Conservation (phyloP, 257 asterid genomes). For the Solanum sitiens region DNA sequence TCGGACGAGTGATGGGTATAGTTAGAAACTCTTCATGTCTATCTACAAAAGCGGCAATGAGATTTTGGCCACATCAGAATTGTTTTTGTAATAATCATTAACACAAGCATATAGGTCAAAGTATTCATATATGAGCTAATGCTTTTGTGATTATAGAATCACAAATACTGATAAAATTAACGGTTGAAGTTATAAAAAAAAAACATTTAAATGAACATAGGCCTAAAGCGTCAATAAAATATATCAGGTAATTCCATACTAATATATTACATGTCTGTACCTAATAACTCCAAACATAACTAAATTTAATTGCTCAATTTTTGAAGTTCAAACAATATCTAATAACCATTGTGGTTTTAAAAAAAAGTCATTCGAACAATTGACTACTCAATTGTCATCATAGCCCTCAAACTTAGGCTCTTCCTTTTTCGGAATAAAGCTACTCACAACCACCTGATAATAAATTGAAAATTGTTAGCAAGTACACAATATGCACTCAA, state of each 20-base stretch:
- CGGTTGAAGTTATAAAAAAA: background rate
- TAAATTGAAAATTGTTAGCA: too few species aligned
- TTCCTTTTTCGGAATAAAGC: background rate
- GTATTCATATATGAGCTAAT: background rate
- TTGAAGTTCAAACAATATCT: background rate
- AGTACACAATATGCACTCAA: background rate
- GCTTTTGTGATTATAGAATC: background rate
- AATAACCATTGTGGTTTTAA: background rate
- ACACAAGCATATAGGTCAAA: background rate
- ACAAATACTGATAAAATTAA: too few species aligned
- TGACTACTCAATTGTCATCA: background rate
- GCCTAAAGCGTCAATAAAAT: background rate
- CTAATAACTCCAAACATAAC: background rate
- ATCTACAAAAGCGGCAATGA: background rate
- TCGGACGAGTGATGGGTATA: background rate
- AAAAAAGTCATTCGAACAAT: background rate
- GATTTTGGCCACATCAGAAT: background rate
- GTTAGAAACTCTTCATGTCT: background rate
- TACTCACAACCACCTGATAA: background rate
- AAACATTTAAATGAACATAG: background rate
- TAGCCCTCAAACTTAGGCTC: too few species aligned
- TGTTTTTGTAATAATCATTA: background rate
- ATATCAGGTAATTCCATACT: background rate
- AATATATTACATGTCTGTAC: background rate
- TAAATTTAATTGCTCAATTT: background rate